Evolutionary conservation across 2,329 filamentous ascomycete species (phyloP).

Genomic region (Talaromyces amestolkiae): DNA sequence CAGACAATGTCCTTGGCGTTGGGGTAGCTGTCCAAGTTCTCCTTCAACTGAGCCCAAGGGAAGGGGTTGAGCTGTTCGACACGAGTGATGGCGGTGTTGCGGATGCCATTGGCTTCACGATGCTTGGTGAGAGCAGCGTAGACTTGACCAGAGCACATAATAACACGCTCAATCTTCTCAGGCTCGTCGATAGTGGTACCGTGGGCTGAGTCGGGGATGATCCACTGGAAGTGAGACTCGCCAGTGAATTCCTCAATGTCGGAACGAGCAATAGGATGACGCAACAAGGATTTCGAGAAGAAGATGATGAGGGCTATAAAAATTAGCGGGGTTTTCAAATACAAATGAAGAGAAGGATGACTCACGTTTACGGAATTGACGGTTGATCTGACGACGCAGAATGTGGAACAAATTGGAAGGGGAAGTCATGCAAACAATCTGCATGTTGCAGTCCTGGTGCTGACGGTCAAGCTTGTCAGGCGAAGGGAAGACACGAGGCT

Average conservation of each 20-base stretch:
- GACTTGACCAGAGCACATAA: conserved; percentile 93
- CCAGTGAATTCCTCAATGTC: conserved; percentile 86
- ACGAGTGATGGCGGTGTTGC: conserved; percentile 89
- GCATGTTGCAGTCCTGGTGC: conserved; percentile 99
- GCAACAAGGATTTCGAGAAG: conserved; percentile 96
- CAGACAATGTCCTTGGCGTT: conserved; percentile 98
- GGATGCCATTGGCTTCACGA: conserved; percentile 79
- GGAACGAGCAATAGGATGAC: conserved; percentile 88
- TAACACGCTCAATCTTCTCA: conserved; percentile 88
- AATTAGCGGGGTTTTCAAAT: conserved; percentile 3
- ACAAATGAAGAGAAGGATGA: conserved; percentile 23
- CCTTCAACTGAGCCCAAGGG: conserved; percentile 94
- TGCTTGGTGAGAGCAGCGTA: conserved; percentile 88
- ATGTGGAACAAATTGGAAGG: conserved; percentile 96
- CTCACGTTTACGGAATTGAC: conserved; percentile 98
- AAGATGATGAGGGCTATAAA: conserved; percentile 80
- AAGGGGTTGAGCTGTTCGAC: conserved; percentile 98
- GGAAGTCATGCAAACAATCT: conserved; percentile 95
- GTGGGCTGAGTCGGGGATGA: conserved; percentile 88
- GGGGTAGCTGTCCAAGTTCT: conserved; percentile 94
- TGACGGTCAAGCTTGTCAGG: conserved; percentile 89
- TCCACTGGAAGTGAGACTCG: conserved; percentile 93
- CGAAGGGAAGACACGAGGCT: conserved; percentile 86
- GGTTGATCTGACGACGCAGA: conserved; percentile 94
- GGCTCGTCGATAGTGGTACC: conserved; percentile 69